Evolutionary conservation across 192 early-diverging fungal genomes (phyloP), one percentile per base, ranked within the genome.

Genomic region (Chytriomyces hyalinus): DNA sequence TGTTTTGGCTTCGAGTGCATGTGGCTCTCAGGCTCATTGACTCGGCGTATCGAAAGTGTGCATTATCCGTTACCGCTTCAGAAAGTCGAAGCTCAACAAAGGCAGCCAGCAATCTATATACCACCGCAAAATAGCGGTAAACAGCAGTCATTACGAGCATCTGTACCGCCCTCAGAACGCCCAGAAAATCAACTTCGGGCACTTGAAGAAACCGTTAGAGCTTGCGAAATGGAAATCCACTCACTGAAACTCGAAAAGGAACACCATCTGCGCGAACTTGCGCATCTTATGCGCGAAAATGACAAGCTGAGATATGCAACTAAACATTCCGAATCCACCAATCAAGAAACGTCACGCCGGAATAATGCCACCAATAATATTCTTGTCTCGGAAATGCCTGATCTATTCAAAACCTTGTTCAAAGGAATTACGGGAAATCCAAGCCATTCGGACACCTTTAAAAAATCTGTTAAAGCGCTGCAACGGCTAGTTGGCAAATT

Each of bases 21-120:
- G 49, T 0, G 60, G 13, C 53, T 75, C n/a, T 50, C 66, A 44
- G 5, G 13, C 4, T 45, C 49, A 24, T 7, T 59, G 8, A 61
- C 20, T 61, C 36, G 36, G 36, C 36, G 11, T 11, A 45, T 20
- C 50, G 6, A 49, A 60, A 87, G 86, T 17, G 84, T 89, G 7
- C 87, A 89, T 61, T 89, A 89, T 77, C 87, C 87, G 9, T 61
- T 89, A 22, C 87, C 87, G 13, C 68, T 88, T 28, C 73, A 75
- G 49, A 17, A 46, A 10, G 71, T 62, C 0, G 59, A 50, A 50
- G 22, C 17, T 22, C 10, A 44, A 20, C 50, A 20, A 57, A 57
- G 13, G 13, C 53, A 57, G 53, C 20, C 53, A 13, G 20, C 53
- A 13, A 13, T 13, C 53, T n/a, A 20, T n/a, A 13, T 20, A 13